Conservation (phyloP, 768 basidiomycete genomes). For the Myochromella boudieri region DNA sequence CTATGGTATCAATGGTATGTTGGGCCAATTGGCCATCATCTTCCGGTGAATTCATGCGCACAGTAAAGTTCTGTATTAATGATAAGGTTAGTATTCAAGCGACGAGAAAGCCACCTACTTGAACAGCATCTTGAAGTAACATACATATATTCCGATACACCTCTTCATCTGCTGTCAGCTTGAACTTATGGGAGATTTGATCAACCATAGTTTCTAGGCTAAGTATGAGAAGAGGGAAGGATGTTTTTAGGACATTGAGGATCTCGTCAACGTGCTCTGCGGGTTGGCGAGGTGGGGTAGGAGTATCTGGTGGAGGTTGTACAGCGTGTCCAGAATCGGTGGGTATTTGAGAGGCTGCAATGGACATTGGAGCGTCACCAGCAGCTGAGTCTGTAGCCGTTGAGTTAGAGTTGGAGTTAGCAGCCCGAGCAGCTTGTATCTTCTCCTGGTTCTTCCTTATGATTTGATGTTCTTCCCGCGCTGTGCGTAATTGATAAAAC, state of each 20-base stretch:
- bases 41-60: conserved; percentile 62
- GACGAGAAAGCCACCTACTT: conserved; percentile 43
- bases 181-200: conserved; percentile 88
- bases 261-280: conserved; percentile 95
- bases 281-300: conserved; percentile 55
- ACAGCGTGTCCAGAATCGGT: conserved; percentile 17
- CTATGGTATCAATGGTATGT: conserved; percentile 54
- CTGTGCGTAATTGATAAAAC: conserved; percentile 91
- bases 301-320: conserved; percentile 21
- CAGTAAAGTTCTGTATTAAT: conserved; percentile 56
- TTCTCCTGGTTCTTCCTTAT: conserved; percentile 41
- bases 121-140: conserved; percentile 83
- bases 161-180: conserved; percentile 88
- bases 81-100: neutral
- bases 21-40: conserved; percentile 66
- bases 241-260: conserved; percentile 90
- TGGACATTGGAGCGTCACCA: conserved; percentile 19
- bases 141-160: conserved; percentile 89
- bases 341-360: conserved; percentile 7
- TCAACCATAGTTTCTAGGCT: conserved; percentile 98
- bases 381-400: conserved; percentile 25
- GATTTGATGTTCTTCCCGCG: conserved; percentile 43
- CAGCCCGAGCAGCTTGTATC: conserved; percentile 36
- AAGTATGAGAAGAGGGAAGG: conserved; percentile 90
- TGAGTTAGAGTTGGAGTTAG: conserved; percentile 26